Base-by-base conservation (phyloP, 768 basidiomycete species). In the Phanerochaete carnosa region DNA sequence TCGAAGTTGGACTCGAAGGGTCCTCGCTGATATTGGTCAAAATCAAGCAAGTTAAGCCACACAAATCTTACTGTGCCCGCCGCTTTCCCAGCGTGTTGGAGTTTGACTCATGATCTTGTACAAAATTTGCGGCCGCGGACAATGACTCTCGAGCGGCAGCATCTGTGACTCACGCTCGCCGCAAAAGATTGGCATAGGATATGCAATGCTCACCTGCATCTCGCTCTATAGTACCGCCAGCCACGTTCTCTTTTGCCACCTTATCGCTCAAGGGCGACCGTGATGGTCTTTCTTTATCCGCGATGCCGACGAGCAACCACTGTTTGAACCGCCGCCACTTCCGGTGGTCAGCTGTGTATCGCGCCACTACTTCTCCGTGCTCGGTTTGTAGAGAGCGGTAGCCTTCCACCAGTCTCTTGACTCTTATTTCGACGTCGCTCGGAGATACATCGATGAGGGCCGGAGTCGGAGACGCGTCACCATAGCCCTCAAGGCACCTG, bases 321-420 rank as follows among this genome's bases (percentile, higher is more conserved):
- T 76, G 81, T 66, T 77, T 77, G 68, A 59, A 63, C 13, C 43
- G 33, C 15, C 35, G 54, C 62, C 62, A 63, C 29, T 60, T 63
- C 1, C 29, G 7, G 39, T 78, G 84, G 67, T 87, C 82, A 19
- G 62, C 59, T 63, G 80, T 77, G 69, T 82, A 84, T 15, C 76
- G 78, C 16, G 69, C 73, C 15, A 75, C 76, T 16, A 80, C 15
- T n/a, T 52, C 51, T 11, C 33, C 29, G 15, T 52, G 28, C 29
- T 52, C 30, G 29, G 29, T 29, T 52, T n/a, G 29, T 13, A 52
- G 51, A 19, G 29, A 13, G 9, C 19, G 28, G 30, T 52, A 52
- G 29, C 29, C 23, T 33, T 33, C 51, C 29, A 52, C 51, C 29
- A 52, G 23, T 9, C 16, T 5, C 32, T 52, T 9, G 19, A 52